Evolutionary conservation across 2,329 filamentous ascomycete species (phyloP).

Genomic region (Fusarium redolens): DNA sequence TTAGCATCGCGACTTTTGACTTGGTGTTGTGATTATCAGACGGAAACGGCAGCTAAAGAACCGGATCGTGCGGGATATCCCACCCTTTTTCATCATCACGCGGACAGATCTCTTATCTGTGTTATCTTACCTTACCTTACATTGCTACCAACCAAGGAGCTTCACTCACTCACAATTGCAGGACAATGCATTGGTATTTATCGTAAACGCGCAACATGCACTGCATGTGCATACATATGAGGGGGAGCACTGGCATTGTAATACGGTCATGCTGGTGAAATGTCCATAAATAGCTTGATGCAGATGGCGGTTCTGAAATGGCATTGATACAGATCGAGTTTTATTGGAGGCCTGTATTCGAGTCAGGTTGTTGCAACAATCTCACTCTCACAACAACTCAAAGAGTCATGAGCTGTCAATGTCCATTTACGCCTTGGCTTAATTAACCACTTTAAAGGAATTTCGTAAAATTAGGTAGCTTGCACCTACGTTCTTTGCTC

Average conservation of each 20-base stretch:
- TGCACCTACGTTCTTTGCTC: neutral
- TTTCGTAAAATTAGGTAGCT: neutral
- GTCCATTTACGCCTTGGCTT: neutral
- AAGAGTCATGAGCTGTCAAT: neutral
- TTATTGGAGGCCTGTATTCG: neutral
- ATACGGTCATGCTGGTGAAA: neutral
- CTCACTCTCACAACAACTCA: fast-evolving
- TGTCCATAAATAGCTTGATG: neutral
- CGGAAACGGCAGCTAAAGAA: slow-evolving; percentile 25
- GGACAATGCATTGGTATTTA: neutral
- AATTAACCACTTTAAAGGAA: neutral
- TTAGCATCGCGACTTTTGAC: slow-evolving; percentile 10
- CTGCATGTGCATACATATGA: neutral
- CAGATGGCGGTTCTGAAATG: neutral
- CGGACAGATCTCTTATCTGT: slow-evolving; percentile 33
- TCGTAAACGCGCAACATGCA: slow-evolving; percentile 4
- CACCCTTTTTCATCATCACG: slow-evolving; percentile 28
- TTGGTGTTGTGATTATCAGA: slow-evolving; percentile 29
- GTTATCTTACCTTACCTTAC: neutral
- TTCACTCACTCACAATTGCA: neutral
- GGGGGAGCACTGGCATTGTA: neutral
- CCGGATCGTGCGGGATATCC: slow-evolving; percentile 24
- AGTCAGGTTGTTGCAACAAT: neutral
- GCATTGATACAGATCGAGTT: neutral
- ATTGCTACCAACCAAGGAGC: neutral